phyloP scores from a whole-genome alignment of 2,329 filamentous ascomycete genomes.

The Cladosporium phlei region DNA sequence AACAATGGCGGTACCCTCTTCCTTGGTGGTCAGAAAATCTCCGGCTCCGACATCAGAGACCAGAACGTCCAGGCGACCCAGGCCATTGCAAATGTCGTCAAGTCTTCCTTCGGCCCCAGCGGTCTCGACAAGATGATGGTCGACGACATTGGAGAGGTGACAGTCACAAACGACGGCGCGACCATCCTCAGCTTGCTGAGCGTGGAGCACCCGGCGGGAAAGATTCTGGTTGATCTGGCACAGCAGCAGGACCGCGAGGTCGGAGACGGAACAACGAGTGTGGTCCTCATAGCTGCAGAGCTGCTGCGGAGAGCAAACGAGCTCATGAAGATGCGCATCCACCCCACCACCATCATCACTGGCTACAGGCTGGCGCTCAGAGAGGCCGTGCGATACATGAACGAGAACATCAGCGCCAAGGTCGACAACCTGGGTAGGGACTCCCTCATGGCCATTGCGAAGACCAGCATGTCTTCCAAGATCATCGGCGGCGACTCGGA shows the following conservation, averaged over 20 bases:
- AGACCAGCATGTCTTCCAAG: conserved; percentile 99
- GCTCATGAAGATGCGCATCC: conserved; percentile 99
- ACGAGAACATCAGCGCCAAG: conserved; percentile 94
- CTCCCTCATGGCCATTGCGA: conserved; percentile 88
- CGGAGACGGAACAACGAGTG: conserved; percentile 94
- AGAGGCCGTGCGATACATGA: conserved; percentile 98
- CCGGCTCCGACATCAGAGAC: conserved; percentile 90
- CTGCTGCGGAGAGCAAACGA: conserved; percentile 91
- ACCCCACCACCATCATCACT: conserved; percentile 98
- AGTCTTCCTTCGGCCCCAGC: conserved; percentile 95
- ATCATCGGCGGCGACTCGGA: conserved; percentile 94
- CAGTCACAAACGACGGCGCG: conserved; percentile 96
- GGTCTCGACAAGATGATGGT: conserved; percentile 99
- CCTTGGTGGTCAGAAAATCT: conserved; percentile 95
- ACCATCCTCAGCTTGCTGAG: conserved; percentile 94
- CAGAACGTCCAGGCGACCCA: conserved; percentile 96
- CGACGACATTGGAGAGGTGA: conserved; percentile 98
- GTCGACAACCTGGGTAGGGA: conserved; percentile 88
- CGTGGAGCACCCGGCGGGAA: conserved; percentile 95
- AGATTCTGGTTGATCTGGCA: conserved; percentile 94
- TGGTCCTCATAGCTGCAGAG: conserved; percentile 95
- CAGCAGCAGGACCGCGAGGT: conserved; percentile 99
- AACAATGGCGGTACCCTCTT: conserved; percentile 93
- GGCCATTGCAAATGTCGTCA: conserved; percentile 97
- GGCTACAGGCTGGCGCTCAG: conserved; percentile 92